Evolutionary conservation across 1,139 yeast genomes (phyloP), one percentile per base, ranked within the genome.

Genomic region (Debaryomycetaceae sp.): DNA sequence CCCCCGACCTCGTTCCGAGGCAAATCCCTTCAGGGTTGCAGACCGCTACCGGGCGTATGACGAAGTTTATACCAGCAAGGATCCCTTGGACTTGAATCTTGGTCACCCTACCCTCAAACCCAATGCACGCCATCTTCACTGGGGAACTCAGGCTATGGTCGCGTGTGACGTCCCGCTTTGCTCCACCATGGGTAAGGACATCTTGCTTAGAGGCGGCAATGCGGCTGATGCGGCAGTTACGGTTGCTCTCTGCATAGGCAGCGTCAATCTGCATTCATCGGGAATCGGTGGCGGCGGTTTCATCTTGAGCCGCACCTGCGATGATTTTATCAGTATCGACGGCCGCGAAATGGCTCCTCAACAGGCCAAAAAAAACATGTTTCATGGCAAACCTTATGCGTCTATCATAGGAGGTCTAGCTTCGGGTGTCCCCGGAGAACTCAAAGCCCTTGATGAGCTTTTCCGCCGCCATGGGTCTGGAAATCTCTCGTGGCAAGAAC

Each of bases 221-320:
- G 96, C 96, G 1, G 95, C 94, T 0, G 97, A 90, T 49, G 94
- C 96, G 0, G 85, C 95, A 0, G 77, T 90, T 2, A 80, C 95
- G 0, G 82, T 83, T 13, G 85, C 94, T 0, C 60, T 90, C 16
- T 90, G 98, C 49, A 73, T 90, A 23, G 97, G 97, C 2, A 66
- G 83, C 32, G 56, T 83, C 25, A 82, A 83, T 47, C 76, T 86
- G 36, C 86, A 76, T 47, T 78, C 87, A 27, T 75, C 92, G 4
- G 97, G 98, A 1, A 74, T 87, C 28, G 98, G 98, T 2, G 98
- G 97, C 4, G 96, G 96, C 7, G 82, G 80, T 0, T 83, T 69
- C 44, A 78, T 82, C 27, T 66, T 80, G 1, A 72, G 81, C 27
- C 62, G 70, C 25, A 51, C 55, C 23, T 22, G 13, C 13, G 18